These are phyloP conservation scores for Pelagophyceae sp. DNA, from an alignment of 352 stramenopile species.

Conservation along the genomic window DNA sequence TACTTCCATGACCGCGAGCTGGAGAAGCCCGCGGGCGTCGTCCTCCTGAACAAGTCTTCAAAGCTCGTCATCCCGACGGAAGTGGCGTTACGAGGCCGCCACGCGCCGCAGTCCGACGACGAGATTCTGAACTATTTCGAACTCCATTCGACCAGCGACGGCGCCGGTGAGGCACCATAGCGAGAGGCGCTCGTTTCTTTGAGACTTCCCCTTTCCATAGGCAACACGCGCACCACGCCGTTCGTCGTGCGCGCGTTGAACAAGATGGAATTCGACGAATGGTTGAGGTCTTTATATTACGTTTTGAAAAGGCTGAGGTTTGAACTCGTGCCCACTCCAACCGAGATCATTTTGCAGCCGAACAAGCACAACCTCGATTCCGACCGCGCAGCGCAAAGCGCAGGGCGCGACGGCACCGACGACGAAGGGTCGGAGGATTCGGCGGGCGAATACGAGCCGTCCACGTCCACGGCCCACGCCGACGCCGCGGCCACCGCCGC, in stretches of 20 bases:
- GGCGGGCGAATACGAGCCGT: too few species aligned
- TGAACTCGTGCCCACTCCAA: too few species aligned
- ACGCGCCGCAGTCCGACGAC: background rate
- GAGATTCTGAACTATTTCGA: slow-evolving; percentile 11
- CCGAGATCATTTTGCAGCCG: too few species aligned
- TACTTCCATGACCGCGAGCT: background rate
- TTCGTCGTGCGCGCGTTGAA: background rate
- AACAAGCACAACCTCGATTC: too few species aligned
- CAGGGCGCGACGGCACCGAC: too few species aligned
- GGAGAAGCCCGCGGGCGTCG: background rate
- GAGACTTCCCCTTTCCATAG: too few species aligned
- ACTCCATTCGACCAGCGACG: background rate
- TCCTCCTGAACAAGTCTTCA: background rate
- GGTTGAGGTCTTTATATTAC: background rate
- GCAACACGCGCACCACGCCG: background rate
- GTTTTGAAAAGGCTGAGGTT: background rate
- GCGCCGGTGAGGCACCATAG: too few species aligned
- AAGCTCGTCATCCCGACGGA: background rate
- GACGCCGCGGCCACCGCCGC: background rate
- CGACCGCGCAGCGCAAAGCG: too few species aligned
- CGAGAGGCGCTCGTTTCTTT: too few species aligned
- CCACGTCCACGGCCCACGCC: too few species aligned
- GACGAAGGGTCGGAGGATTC: too few species aligned
- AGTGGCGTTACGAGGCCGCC: background rate
- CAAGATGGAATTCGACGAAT: background rate